phyloP scores from a whole-genome alignment of 2,329 filamentous ascomycete genomes.

The Chalara sp. region DNA sequence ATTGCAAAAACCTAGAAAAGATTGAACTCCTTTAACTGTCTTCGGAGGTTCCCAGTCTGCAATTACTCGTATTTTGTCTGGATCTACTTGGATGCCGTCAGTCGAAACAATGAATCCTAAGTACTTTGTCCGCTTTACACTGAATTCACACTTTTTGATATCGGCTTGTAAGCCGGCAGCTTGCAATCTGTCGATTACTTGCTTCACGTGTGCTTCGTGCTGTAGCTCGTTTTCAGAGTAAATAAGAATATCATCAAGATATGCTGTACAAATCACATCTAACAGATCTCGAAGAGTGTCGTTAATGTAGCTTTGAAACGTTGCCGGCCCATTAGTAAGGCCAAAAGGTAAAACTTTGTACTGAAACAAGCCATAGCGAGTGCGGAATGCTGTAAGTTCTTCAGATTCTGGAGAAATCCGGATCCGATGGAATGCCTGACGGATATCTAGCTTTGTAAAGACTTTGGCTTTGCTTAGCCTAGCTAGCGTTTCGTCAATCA shows the following conservation, averaged over 20 bases:
- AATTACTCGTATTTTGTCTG: neutral
- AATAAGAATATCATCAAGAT: neutral
- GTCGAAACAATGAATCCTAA: slow-evolving; percentile 6
- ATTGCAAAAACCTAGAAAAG: neutral
- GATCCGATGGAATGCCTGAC: slow-evolving; percentile 1
- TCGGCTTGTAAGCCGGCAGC: slow-evolving; percentile 1
- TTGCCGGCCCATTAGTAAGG: slow-evolving; percentile 1
- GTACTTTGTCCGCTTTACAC: slow-evolving; percentile 2
- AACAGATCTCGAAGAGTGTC: slow-evolving; percentile 2
- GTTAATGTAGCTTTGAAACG: slow-evolving; percentile 5
- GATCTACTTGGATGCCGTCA: slow-evolving; percentile 2
- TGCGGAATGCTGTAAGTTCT: neutral
- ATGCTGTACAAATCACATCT: slow-evolving; percentile 1
- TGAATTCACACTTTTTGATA: slow-evolving; percentile 5
- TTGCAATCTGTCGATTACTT: neutral
- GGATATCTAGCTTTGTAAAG: slow-evolving; percentile 6
- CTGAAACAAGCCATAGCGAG: too few relatives aligned
- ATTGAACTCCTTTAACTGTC: neutral
- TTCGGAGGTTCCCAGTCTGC: neutral
- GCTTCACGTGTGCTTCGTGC: neutral
- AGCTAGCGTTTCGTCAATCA: slow-evolving; percentile 1
- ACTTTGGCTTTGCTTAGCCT: neutral
- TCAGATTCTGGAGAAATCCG: neutral
- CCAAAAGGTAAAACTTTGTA: slow-evolving; percentile 3
- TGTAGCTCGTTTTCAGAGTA: neutral